phyloP scores from a whole-genome alignment of 768 basidiomycete species.

The Crepidotus variabilis region DNA sequence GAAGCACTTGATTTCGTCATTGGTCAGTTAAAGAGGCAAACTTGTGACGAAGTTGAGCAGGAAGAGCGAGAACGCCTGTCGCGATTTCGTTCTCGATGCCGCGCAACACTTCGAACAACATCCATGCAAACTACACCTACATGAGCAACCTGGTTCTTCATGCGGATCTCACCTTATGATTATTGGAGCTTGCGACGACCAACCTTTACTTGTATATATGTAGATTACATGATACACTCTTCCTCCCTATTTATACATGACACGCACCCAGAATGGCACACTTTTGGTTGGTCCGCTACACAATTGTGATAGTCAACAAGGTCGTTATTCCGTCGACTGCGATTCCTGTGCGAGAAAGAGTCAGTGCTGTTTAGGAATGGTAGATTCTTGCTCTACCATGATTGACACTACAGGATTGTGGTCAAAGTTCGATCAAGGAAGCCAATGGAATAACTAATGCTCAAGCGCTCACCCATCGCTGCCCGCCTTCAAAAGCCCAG shows the following conservation, averaged over 20 bases:
- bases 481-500: too few species aligned
- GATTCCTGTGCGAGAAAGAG: too few species aligned
- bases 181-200: not conserved
- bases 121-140: not conserved
- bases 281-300: too few species aligned
- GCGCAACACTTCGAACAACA: not conserved
- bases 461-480: too few species aligned
- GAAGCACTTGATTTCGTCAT: conserved; percentile 74
- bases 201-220: not conserved
- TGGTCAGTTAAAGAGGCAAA: conserved; percentile 48
- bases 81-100: not conserved
- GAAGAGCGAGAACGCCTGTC: conserved; percentile 17
- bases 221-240: conserved; percentile 2
- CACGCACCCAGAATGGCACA: too few species aligned
- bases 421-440: too few species aligned
- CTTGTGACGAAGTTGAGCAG: conserved; percentile 26
- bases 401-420: too few species aligned
- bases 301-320: too few species aligned
- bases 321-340: too few species aligned
- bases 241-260: not conserved
- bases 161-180: not conserved
- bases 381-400: too few species aligned
- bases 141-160: not conserved
- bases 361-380: too few species aligned
- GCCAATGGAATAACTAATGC: too few species aligned